Base-by-base conservation (phyloP, 306 rosid genomes). In the Psophocarpus tetragonolobus region DNA sequence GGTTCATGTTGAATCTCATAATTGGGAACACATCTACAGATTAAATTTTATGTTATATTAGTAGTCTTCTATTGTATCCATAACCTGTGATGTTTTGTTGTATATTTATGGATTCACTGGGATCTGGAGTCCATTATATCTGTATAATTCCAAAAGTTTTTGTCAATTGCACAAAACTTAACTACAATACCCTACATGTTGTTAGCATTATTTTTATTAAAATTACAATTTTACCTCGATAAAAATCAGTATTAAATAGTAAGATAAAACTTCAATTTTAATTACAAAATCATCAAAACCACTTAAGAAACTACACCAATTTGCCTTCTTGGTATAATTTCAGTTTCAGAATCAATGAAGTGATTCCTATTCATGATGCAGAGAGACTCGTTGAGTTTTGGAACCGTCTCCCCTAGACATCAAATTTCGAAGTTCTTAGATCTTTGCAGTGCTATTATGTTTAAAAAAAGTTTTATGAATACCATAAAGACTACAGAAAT, bases 341-440 rank as follows among this genome's bases (percentile, higher is more conserved):
- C 12, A 47, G 45, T 20, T 36, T 79, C 57, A 62, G 65, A 13
- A 36, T 47, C 67, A 80, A 68, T 27, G 4, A 14, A 62, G 62
- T 13, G 24, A 30, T 11, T 32, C 24, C 20, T 7, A 33, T 32
- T 21, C 48, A 62, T 45, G 14, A 62, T 45, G 26, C 71, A 12
- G 11, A 30, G 62, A 32, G 30, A 30, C 71, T 57, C 1, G 21
- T 4, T 45, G 30, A 48, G 12, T 50, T 47, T 62, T 20, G 45
- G 32, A 56, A 24, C 33, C 64, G 4, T 23, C 27, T 14, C n/a
- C 18, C 12, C 7, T 24, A 5, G 71, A 11, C 32, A 60, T 58
- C 2, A 4, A 58, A 17, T 12, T 24, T 17, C 62, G 62, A 4
- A 57, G 64, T 18, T 1, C 32, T n/a, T 56, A 5, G 35, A 26